These are phyloP conservation scores for Trichophyton benhamiae DNA, from an alignment of 2,329 filamentous ascomycete species.

Conservation along the genomic window DNA sequence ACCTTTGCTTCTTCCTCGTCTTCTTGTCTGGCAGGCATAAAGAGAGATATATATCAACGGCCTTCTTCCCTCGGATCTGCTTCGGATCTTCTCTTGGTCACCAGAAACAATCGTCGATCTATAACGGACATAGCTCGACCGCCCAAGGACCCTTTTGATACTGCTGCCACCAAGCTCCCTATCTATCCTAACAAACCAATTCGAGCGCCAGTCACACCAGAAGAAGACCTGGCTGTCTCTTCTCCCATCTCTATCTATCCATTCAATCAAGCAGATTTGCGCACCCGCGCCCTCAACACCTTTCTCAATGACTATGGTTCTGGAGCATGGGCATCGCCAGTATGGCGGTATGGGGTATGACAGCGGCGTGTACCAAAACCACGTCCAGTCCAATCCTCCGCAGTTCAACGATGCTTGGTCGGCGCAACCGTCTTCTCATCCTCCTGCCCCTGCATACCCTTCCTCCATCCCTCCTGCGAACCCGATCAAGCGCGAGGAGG, in stretches of 20 bases:
- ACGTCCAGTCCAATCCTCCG: constrained; percentile 50
- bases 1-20: not conserved
- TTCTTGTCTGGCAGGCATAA: not conserved
- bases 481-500: constrained; percentile 46
- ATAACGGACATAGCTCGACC: not conserved
- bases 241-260: not conserved
- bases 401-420: constrained; percentile 92
- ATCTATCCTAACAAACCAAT: too few relatives aligned
- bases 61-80: not conserved
- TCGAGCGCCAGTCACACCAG: too few relatives aligned
- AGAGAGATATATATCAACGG: not conserved
- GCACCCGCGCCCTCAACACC: constrained; percentile 2
- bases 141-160: not conserved
- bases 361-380: constrained; percentile 52
- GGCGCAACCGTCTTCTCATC: constrained; percentile 44
- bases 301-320: constrained; percentile 79
- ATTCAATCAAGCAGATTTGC: not conserved
- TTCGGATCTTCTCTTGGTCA: not conserved
- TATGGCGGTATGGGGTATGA: constrained; percentile 72
- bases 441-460: constrained; percentile 50
- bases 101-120: not conserved
- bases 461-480: constrained; percentile 47
- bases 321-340: constrained; percentile 76
- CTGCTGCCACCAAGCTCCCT: too few relatives aligned
- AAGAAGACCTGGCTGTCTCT: not conserved